These are phyloP conservation scores for Pseudogymnoascus sp. DNA, from an alignment of 2,329 filamentous ascomycete genomes.

Conservation along the genomic window DNA sequence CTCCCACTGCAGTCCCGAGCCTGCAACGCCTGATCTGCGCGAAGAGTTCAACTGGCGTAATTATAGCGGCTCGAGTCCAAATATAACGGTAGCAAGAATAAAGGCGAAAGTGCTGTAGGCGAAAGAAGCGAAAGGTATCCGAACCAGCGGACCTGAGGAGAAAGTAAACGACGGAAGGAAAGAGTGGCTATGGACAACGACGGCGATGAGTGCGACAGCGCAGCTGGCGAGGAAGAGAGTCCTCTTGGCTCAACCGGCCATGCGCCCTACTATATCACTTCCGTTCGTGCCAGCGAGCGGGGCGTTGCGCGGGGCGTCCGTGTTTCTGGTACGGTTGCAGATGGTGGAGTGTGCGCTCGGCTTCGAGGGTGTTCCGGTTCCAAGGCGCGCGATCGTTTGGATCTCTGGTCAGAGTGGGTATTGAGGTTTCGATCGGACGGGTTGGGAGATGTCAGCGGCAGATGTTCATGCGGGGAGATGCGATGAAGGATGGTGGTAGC, in stretches of 20 bases:
- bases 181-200: background rate
- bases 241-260: conserved; percentile 2
- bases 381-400: background rate
- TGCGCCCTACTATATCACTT: conserved; percentile 5
- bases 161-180: background rate
- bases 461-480: background rate
- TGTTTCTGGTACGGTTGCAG: background rate
- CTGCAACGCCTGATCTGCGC: conserved; percentile 1
- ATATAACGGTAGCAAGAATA: background rate
- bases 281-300: background rate
- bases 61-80: background rate
- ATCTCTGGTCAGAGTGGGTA: conserved; percentile 1
- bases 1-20: conserved; percentile 1
- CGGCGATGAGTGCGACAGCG: conserved; percentile 3
- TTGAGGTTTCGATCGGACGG: conserved; percentile 6
- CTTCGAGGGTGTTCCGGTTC: conserved; percentile 3
- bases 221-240: background rate
- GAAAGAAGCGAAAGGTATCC: conserved; percentile 5
- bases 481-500: background rate
- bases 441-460: background rate
- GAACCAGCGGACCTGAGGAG: background rate
- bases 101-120: background rate
- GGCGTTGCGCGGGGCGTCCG: background rate
- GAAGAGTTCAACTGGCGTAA: background rate
- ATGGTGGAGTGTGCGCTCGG: background rate